These are phyloP conservation scores for Mycena kentingensis DNA, from an alignment of 768 basidiomycete genomes.

Conservation along the genomic window DNA sequence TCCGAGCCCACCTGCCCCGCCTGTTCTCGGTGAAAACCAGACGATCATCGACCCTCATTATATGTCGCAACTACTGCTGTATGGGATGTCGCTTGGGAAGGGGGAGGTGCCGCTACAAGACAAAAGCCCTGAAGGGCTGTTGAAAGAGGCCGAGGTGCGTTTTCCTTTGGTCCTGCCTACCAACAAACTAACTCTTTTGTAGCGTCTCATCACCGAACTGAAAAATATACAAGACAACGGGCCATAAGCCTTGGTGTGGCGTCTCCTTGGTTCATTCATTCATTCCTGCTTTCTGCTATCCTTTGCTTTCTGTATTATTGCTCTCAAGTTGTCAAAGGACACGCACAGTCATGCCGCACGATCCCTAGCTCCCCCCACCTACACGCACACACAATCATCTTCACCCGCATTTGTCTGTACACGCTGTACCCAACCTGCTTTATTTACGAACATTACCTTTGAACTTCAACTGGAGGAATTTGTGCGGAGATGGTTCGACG, in stretches of 20 bases:
- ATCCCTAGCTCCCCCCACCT: neutral
- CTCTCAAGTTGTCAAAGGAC: neutral
- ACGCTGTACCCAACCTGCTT: conserved; percentile 6
- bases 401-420: conserved; percentile 1
- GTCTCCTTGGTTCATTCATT: neutral
- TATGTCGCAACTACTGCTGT: conserved; percentile 73
- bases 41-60: conserved; percentile 78
- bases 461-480: too few species aligned
- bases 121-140: conserved; percentile 44
- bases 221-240: conserved; percentile 44
- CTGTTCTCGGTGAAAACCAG: conserved; percentile 50
- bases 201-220: conserved; percentile 70
- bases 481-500: too few species aligned
- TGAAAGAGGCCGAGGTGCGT: conserved; percentile 60
- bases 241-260: neutral
- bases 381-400: neutral
- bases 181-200: conserved; percentile 6
- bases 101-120: conserved; percentile 38
- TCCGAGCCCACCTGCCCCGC: conserved; percentile 37
- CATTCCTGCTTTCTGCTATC: neutral
- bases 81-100: conserved; percentile 66
- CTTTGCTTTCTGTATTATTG: neutral
- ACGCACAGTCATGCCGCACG: neutral
- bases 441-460: too few species aligned
- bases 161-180: neutral